Evolutionary conservation across 805 yeast species (phyloP), one percentile per base, ranked within the genome.

Genomic region (Suhomyces prunicola): DNA sequence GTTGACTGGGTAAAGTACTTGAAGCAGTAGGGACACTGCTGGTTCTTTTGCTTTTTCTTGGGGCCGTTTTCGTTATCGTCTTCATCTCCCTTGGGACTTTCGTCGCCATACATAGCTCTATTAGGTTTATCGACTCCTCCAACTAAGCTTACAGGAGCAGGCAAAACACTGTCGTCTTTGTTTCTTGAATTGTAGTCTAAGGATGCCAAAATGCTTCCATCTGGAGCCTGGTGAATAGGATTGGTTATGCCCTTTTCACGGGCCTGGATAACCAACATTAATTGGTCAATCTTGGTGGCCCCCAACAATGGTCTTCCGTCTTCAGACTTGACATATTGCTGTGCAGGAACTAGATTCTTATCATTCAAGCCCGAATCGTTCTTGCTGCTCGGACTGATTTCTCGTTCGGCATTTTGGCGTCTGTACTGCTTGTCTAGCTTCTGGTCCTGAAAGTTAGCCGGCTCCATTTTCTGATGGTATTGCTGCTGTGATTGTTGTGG

Each of bases 261-360:
- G 0, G 97, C 96, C 68, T 92, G 96, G 50, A 92, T 87, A 39
- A 90, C 88, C 47, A 92, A 76, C 97, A 92, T 90, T 62, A 92
- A 73, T 62, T 87, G 96, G 70, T 92, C 98, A 26, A 92, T 89
- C 64, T 88, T 88, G 0, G 97, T 92, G 3, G 92, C 90, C 1
- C 97, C 97, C 5, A 90, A 68, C 22, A 86, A 71, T 3, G 91
- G 90, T 49, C 88, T 71, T 1, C 87, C 86, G 59, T 85, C 88
- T 45, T 84, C 88, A 2, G 80, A 63, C 46, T 73, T 74, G 19
- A 73, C 70, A 46, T 76, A 69, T 48, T 78, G 81, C 53, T 76
- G 81, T 0, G 78, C 80, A 6, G 83, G 73, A 17, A 80, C 75
- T 41, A 76, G 62, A 10, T 67, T 69, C 40, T 66, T 62, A 45